Evolutionary conservation across 139 green algal species (phyloP), one percentile per base, ranked within the genome.

Genomic region (Penium margaritaceum): DNA sequence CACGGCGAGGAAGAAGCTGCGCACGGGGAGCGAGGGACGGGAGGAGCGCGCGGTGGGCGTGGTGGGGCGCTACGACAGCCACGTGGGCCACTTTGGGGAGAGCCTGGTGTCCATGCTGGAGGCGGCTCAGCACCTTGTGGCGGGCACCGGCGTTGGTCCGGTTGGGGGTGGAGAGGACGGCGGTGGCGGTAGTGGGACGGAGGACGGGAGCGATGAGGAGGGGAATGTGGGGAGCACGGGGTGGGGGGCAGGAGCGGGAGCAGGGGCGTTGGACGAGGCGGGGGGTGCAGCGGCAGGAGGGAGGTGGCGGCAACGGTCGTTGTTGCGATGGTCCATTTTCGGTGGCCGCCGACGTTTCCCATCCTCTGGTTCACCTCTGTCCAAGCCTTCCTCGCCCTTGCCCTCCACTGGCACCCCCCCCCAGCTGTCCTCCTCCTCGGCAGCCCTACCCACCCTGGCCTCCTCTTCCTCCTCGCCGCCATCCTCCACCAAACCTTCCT

Each of bases 31-130:
- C 17, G 24, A n/a, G n/a, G 30, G 30, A 5, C 24, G 30, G 29
- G 29, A 33, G 12, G 24, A 24, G 51, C 1, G 51, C 5, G 24
- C 24, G 51, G 51, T 44, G 37, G 68, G 38, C 27, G 70, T 76
- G 7, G 54, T 65, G 6, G 62, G 46, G 30, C 33, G 68, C 27
- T 64, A 33, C 39, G 68, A 76, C 38, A 76, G 53, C 24, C 60
- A 64, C 53, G 35, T 68, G 4, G 51, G 37, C 29, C 68, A 62
- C 27, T 76, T 76, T 51, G 68, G 68, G 24, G 39, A 68, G 9
- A 29, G 24, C 1, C 27, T 47, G 5, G 51, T 69, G 1, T 15
- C 39, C 27, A 39, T 76, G 38, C 33, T n/a, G 33, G 68, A 76
- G 32, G 60, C 60, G 5, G 61, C 68, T 9, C 39, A 27, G 41